Evolutionary conservation across 2,329 filamentous ascomycete species (phyloP).

Genomic region (Claviceps sp.): DNA sequence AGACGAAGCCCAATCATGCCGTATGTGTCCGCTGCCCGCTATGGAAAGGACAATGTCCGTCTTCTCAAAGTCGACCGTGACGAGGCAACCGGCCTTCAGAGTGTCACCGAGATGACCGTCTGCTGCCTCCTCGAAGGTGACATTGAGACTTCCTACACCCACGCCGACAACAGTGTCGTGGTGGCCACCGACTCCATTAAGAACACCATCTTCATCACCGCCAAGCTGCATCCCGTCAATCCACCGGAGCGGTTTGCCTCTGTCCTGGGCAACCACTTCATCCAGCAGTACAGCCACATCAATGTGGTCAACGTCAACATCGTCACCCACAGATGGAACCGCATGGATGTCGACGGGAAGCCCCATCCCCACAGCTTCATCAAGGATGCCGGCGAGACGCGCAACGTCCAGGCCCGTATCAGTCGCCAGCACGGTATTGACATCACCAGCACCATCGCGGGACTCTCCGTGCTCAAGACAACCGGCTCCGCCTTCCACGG

Average conservation of each 20-base stretch:
- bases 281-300: slow-evolving; percentile 81
- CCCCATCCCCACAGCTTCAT: slow-evolving; percentile 92
- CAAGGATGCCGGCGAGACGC: slow-evolving; percentile 78
- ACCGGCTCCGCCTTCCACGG: slow-evolving; percentile 93
- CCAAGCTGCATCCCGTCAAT: slow-evolving; percentile 83
- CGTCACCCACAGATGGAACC: slow-evolving; percentile 79
- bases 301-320: slow-evolving; percentile 70
- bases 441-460: slow-evolving; percentile 65
- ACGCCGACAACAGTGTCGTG: slow-evolving; percentile 86
- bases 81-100: slow-evolving; percentile 61
- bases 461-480: slow-evolving; percentile 84
- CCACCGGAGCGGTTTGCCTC: slow-evolving; percentile 87
- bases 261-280: slow-evolving; percentile 76
- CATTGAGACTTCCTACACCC: slow-evolving; percentile 81
- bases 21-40: slow-evolving; percentile 50
- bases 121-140: slow-evolving; percentile 85
- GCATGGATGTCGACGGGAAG: slow-evolving; percentile 74
- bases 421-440: slow-evolving; percentile 56
- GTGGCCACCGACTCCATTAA: slow-evolving; percentile 98
- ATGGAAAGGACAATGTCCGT: slow-evolving; percentile 96
- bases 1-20: slow-evolving; percentile 28
- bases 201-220: slow-evolving; percentile 90
- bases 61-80: slow-evolving; percentile 89
- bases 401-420: slow-evolving; percentile 63
- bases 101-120: slow-evolving; percentile 89